Conservation (phyloP, 371 early-diverging fungal genomes). For the Actinomortierella wolfii region DNA sequence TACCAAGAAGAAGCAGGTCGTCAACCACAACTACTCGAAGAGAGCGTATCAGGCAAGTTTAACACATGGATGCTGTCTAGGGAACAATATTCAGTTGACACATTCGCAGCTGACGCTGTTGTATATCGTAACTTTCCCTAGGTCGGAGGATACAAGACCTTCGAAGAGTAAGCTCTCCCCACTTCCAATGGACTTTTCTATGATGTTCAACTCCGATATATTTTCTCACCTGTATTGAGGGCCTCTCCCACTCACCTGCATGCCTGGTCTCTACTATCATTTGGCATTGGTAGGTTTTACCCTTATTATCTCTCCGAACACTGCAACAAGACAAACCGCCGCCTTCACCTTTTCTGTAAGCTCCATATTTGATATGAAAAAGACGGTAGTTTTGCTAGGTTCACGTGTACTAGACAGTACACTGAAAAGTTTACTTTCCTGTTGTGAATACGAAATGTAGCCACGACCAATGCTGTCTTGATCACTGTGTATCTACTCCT, state of each 20-base stretch:
- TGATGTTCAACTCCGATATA: too few relatives aligned
- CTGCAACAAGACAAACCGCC: conserved; percentile 57
- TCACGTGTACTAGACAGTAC: background rate
- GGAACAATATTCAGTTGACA: too few relatives aligned
- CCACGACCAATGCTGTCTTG: conserved; percentile 30
- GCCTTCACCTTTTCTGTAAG: conserved; percentile 60
- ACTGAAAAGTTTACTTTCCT: too few relatives aligned
- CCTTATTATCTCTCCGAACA: conserved; percentile 75
- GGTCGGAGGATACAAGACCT: conserved; percentile 53
- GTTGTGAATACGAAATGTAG: too few relatives aligned
- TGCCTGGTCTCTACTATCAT: too few relatives aligned
- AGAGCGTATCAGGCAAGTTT: conserved; percentile 48
- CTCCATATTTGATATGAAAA: background rate
- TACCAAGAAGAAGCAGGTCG: conserved; percentile 40
- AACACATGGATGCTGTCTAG: too few relatives aligned
- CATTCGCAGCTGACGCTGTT: too few relatives aligned
- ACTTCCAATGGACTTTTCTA: too few relatives aligned
- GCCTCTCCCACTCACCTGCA: too few relatives aligned
- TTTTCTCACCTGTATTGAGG: too few relatives aligned
- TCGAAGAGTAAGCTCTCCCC: conserved; percentile 43
- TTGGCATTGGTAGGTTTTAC: conserved; percentile 48
- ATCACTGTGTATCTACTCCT: conserved; percentile 16
- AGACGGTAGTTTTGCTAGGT: background rate
- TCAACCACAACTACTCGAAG: conserved; percentile 58
- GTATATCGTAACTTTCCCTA: too few relatives aligned